Base-by-base conservation (phyloP, 176 grass and related monocot species). In the Eragrostis nindensis region DNA sequence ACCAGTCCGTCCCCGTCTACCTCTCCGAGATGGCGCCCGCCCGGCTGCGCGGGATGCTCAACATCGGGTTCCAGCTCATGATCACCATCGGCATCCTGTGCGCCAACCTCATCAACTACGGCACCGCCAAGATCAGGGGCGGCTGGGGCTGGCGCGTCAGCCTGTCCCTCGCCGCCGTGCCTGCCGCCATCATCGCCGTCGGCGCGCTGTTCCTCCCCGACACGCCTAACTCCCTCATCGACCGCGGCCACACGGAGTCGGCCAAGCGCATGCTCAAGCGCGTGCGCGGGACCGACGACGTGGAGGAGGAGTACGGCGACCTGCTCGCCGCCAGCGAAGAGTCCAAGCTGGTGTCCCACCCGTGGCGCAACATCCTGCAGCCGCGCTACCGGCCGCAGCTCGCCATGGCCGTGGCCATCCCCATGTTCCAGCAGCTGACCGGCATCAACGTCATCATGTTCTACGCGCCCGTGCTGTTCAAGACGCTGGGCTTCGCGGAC, bases 1-100 rank as follows among this genome's bases (percentile, higher is more conserved):
- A 98, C 85, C 92, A 98, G 95, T 92, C 95, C 17, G 95, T 98
- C 8, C 95, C 95, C 2, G 74, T 98, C 10, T 98, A 98, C 86
- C 83, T 98, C 11, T 98, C 95, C 8, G 95, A 98, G 84, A 98
- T 98, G 95, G 95, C 95, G 4, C 95, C 95, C 2, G 95, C 95
- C 21, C 75, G 87, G 10, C 86, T 98, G 22, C 86, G 95, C 7
- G 95, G 95, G 17, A 98, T 94, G 95, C 90, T 98, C 75, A 98
- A 98, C 92, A 98, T 98, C 11, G 89, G 95, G 8, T 98, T 98
- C 83, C 95, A 98, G 86, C 41, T 94, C 45, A 98, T 98, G 95
- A 86, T 91, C 86, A 98, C 95, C 1, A 89, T 94, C 39, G 95
- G 95, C 78, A 98, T 98, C 86, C 76, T 98, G 0, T 71, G 62